These are phyloP conservation scores for Nelumbo lutea DNA, from an alignment of 164 flowering plant genomes.

Conservation along the genomic window DNA sequence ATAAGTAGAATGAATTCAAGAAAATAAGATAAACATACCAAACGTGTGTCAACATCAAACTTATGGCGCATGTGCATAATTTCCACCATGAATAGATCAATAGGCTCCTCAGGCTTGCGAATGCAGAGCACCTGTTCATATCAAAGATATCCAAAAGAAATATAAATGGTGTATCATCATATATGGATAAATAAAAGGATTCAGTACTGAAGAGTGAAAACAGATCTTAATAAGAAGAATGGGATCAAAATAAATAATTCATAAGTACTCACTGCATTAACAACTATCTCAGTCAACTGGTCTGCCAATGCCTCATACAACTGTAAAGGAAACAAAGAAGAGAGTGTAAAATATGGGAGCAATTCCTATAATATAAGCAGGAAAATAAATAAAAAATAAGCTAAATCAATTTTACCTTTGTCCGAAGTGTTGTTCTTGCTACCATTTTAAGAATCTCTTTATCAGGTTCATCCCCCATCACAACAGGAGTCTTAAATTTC, in stretches of 20 bases:
- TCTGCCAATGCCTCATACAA: conserved; percentile 90
- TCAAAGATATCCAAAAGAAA: neutral
- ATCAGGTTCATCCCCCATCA: conserved; percentile 90
- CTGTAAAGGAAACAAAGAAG: conserved; percentile 31
- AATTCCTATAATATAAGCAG: neutral
- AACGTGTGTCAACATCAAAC: conserved; percentile 94
- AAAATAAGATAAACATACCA: conserved; percentile 47
- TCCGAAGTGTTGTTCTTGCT: conserved; percentile 92
- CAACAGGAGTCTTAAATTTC: conserved; percentile 87
- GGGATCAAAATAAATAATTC: too few species aligned
- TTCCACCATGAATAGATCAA: conserved; percentile 98
- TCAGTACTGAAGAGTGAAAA: neutral
- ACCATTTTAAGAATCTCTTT: conserved; percentile 94
- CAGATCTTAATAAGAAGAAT: neutral
- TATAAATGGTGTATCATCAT: too few species aligned
- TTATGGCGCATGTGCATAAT: conserved; percentile 99
- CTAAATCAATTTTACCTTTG: conserved; percentile 52
- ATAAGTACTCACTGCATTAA: conserved; percentile 62
- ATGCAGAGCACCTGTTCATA: conserved; percentile 80
- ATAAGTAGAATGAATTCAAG: neutral
- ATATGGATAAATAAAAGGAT: too few species aligned
- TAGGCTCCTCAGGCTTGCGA: conserved; percentile 83
- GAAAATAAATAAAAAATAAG: neutral
- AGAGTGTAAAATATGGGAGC: neutral
- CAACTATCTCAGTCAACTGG: conserved; percentile 93